Evolutionary conservation across 768 basidiomycete genomes (phyloP).

Genomic region (Kwoniella sp.): DNA sequence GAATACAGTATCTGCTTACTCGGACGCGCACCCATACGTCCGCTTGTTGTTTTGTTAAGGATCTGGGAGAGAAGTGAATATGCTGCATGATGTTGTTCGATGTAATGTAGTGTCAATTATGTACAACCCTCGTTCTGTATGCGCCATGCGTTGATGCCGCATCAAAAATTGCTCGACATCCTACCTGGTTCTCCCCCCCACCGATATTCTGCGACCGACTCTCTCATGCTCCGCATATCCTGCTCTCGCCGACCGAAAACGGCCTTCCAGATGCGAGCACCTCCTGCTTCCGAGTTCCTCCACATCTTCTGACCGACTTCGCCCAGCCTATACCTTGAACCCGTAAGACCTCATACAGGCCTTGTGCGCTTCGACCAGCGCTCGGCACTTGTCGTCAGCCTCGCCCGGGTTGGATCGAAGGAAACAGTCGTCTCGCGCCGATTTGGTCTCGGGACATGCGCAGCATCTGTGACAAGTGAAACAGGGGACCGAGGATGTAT

Average conservation of each 20-base stretch:
- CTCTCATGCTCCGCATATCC: no score
- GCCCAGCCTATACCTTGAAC: conserved; percentile 75
- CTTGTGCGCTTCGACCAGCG: conserved; percentile 76
- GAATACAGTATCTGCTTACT: no score
- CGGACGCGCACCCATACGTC: no score
- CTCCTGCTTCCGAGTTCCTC: no score
- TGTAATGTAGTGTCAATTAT: background rate
- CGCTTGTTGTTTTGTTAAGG: background rate
- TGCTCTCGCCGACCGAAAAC: no score
- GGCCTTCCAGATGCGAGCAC: no score
- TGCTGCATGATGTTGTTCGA: conserved; percentile 1
- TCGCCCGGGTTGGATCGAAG: conserved; percentile 65
- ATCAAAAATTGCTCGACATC: no score
- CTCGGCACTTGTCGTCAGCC: conserved; percentile 76
- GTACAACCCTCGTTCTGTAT: background rate
- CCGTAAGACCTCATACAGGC: conserved; percentile 89
- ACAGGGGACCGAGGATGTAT: background rate
- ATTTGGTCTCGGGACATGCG: conserved; percentile 92
- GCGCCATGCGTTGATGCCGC: no score
- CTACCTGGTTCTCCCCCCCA: no score
- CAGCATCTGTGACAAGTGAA: conserved; percentile 70
- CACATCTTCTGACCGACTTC: no score
- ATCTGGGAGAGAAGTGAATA: conserved; percentile 2
- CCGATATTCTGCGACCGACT: no score
- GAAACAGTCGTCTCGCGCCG: conserved; percentile 92